A percentile compares a stretch with the other conserved stretches of the same genome.
Evolutionary conservation across 2,329 filamentous ascomycete genomes (phyloP).

Genomic region (Diaporthe longicolla): DNA sequence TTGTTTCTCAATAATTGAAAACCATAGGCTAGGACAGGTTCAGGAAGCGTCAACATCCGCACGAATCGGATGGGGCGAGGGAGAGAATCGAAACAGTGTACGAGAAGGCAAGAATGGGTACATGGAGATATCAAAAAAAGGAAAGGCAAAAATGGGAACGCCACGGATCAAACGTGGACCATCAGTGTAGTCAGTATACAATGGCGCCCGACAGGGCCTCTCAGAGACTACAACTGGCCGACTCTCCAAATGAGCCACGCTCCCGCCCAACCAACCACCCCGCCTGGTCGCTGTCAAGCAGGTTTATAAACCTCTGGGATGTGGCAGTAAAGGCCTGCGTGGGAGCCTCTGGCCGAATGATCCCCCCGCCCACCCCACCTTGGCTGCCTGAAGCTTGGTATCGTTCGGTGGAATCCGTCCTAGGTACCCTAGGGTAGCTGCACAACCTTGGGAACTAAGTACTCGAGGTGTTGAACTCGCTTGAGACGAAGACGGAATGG

Average conservation of each 20-base stretch:
- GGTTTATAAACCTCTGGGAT: no score
- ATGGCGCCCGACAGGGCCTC: neutral
- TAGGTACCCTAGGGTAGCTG: no score
- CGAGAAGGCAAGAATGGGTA: neutral
- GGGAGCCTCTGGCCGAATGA: no score
- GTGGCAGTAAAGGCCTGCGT: no score
- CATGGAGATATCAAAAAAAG: neutral
- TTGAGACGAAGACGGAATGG: neutral
- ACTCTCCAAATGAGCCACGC: neutral
- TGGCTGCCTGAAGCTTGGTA: neutral
- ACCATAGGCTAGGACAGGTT: neutral
- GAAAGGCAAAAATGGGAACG: no score
- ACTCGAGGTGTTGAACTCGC: neutral
- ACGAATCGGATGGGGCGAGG: neutral
- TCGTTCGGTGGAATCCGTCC: neutral
- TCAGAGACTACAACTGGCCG: neutral
- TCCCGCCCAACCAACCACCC: neutral
- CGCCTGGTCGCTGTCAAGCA: neutral
- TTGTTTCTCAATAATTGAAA: neutral
- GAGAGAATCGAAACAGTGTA: neutral
- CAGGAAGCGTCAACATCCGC: neutral
- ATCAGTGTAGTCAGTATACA: no score
- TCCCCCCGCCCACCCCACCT: no score
- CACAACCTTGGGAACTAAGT: neutral
- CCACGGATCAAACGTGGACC: neutral